Conservation (phyloP, 345 rosid species). For the Arabidopsis thaliana region TAIR10.1 NC_003076.8:19960001-19960500, state of each 20-base stretch:
- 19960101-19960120: conserved; percentile 59
- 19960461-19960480: background rate
- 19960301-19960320: background rate
- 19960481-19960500: conserved; percentile 6
- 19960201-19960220: conserved; percentile 62
- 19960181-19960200: conserved; percentile 92
- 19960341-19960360: conserved; percentile 40
- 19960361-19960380: conserved; percentile 37
- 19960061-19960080: background rate
- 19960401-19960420: conserved; percentile 36
- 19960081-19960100: background rate
- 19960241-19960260: conserved; percentile 56
- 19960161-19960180: conserved; percentile 85
- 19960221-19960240: conserved; percentile 80
- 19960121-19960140: conserved; percentile 84
- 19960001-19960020: background rate
- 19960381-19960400: conserved; percentile 29
- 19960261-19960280: background rate
- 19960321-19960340: background rate
- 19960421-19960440: conserved; percentile 2
- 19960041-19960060: background rate
- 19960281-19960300: background rate
- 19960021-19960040: background rate
- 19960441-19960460: background rate
- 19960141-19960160: conserved; percentile 90